Evolutionary conservation across 352 stramenopile species (phyloP).

Genomic region (Phytophthora multivora): DNA sequence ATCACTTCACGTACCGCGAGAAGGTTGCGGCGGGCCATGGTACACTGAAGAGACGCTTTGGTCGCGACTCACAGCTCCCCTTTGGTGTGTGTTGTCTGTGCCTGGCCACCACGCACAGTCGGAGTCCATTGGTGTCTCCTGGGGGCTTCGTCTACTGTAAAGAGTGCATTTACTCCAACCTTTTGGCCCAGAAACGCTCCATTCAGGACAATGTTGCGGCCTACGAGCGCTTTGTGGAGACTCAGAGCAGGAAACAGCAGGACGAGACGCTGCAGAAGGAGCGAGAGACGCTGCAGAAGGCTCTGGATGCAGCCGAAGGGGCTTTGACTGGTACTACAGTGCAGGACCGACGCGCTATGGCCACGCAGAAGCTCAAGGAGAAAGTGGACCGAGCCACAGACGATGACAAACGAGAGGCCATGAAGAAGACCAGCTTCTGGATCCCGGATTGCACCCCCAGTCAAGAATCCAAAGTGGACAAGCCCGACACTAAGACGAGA

Average conservation of each 20-base stretch:
- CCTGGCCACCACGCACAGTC: conserved; percentile 56
- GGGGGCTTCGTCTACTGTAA: conserved; percentile 86
- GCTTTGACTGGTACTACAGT: background rate
- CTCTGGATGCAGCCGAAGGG: conserved; percentile 47
- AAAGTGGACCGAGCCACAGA: conserved; percentile 81
- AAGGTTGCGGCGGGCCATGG: conserved; percentile 73
- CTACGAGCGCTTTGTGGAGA: conserved; percentile 72
- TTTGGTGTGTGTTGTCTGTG: conserved; percentile 86
- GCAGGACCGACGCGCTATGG: conserved; percentile 2
- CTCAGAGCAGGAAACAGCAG: conserved; percentile 51
- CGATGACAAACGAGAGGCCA: conserved; percentile 71
- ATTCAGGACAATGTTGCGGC: conserved; percentile 71
- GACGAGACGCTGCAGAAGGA: conserved; percentile 56
- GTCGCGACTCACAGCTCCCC: conserved; percentile 75
- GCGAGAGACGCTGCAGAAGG: conserved; percentile 52
- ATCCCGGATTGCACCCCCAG: conserved; percentile 83
- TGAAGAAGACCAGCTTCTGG: conserved; percentile 88
- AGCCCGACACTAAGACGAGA: conserved; percentile 73
- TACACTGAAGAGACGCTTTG: conserved; percentile 84
- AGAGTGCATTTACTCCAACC: conserved; percentile 89
- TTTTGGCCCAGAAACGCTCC: conserved; percentile 80
- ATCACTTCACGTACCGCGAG: conserved; percentile 90
- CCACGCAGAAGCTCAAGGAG: conserved; percentile 58
- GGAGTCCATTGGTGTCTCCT: conserved; percentile 70
- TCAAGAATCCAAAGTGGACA: conserved; percentile 50